Base-by-base conservation (phyloP, 1,284 basidiomycete species). In the Rhodotorula sp. region DNA sequence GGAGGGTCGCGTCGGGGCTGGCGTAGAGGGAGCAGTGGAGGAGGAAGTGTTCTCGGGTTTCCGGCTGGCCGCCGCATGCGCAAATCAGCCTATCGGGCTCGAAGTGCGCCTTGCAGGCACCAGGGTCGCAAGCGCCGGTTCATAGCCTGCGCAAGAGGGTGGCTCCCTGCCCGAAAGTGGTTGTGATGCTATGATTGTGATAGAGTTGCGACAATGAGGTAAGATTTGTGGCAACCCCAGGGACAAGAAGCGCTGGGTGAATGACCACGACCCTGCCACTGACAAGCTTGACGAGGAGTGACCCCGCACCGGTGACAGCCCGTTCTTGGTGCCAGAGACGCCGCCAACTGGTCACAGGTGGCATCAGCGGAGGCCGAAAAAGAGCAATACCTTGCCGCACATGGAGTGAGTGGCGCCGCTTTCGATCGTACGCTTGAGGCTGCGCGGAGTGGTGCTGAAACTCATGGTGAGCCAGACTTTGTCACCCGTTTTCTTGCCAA, bases 341-440 rank as follows among this genome's bases (percentile, higher is more conserved):
- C 62, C 62, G 29, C 62, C 54, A 14, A 64, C 54, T 29, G 44
- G 29, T 54, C 45, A 48, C 33, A 54, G 62, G 0, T 20, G n/a
- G 62, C 62, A 64, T 5, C 6, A 6, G 12, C 45, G 22, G 20
- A 56, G 45, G 20, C 26, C 5, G 10, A 6, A 6, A 30, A 64
- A 57, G 22, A 64, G 30, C 15, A 45, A 12, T 14, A 20, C 20
- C 6, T 64, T 29, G 10, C 62, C 54, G 14, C 45, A 46, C 54
- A 57, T 64, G 14, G 29, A 48, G 62, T 64, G 62, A 26, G 62
- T 49, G 14, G 62, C 54, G 45, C 54, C 44, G 30, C 29, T 57
- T 54, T 64, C 54, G 22, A 64, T 42, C 26, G 26, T 45, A 29
- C 22, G 20, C 5, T 4, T 4, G 55, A 22, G 54, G 26, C 45